Conservation (phyloP, 2,329 filamentous ascomycete genomes). For the Fusarium lyarnte region DNA sequence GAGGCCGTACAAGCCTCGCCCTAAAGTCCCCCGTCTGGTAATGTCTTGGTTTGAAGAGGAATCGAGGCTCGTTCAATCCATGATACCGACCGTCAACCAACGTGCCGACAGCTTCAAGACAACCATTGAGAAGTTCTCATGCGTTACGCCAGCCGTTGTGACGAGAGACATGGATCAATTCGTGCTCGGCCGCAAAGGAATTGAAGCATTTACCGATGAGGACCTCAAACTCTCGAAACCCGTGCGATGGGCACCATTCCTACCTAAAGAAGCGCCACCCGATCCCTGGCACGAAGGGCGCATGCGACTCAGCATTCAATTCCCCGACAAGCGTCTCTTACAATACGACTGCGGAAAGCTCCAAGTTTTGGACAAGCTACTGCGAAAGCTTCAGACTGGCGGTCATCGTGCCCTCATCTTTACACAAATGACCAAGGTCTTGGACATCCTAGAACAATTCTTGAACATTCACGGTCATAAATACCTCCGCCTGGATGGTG, state of each 20-base stretch:
- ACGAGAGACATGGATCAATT: slow-evolving; percentile 79
- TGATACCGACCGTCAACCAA: slow-evolving; percentile 79
- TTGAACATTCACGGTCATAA: slow-evolving; percentile 98
- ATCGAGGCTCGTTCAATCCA: slow-evolving; percentile 68
- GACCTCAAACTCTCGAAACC: slow-evolving; percentile 67
- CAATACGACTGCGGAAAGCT: slow-evolving; percentile 99
- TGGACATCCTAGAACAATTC: slow-evolving; percentile 97
- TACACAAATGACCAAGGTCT: slow-evolving; percentile 98
- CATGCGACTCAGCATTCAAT: slow-evolving; percentile 93
- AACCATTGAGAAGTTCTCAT: slow-evolving; percentile 87
- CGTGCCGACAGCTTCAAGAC: slow-evolving; percentile 78
- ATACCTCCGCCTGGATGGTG: slow-evolving; percentile 95
- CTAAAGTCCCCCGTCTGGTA: slow-evolving; percentile 68
- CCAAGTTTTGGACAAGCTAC: slow-evolving; percentile 84
- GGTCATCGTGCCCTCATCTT: slow-evolving; percentile 97
- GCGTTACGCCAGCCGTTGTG: slow-evolving; percentile 88
- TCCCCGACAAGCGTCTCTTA: slow-evolving; percentile 93
- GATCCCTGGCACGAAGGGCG: slow-evolving; percentile 96
- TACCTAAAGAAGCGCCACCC: slow-evolving; percentile 63
- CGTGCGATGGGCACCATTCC: slow-evolving; percentile 64
- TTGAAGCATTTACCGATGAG: slow-evolving; percentile 65
- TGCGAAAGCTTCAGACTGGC: slow-evolving; percentile 86
- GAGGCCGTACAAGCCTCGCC: slow-evolving; percentile 67
- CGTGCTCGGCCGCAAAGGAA: slow-evolving; percentile 69
- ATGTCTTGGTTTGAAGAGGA: slow-evolving; percentile 81